A percentile compares a stretch with the other conserved stretches of the same genome.
Conservation (phyloP, 192 early-diverging fungal genomes). For the Geranomyces variabilis region DNA sequence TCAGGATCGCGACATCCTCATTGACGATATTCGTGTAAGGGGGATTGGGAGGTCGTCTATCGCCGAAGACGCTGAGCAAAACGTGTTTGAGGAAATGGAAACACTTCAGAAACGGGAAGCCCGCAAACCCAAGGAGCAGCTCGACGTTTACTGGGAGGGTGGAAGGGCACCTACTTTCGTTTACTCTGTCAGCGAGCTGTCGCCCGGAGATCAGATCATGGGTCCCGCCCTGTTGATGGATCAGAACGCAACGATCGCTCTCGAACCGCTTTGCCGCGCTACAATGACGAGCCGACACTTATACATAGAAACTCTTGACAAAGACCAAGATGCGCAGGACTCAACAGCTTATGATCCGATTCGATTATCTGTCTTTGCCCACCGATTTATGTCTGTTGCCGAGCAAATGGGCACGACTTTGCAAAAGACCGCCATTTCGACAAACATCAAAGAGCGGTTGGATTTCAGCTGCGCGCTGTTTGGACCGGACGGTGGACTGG, state of each 20-base stretch:
- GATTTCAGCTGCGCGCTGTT: conserved; percentile 98
- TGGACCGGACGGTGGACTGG: conserved; percentile 62
- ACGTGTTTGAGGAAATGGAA: conserved; percentile 58
- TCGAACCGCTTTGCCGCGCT: conserved; percentile 80
- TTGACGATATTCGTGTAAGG: conserved; percentile 93
- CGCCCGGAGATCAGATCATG: conserved; percentile 65
- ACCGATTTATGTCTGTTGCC: conserved; percentile 97
- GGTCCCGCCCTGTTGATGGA: conserved; percentile 95
- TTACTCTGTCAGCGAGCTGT: conserved; percentile 65
- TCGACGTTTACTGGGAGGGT: conserved; percentile 77
- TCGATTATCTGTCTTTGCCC: conserved; percentile 86
- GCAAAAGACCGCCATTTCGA: conserved; percentile 85
- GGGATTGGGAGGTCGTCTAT: conserved; percentile 66
- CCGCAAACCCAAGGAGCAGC: conserved; percentile 36
- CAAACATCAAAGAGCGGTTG: conserved; percentile 97
- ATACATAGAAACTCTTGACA: conserved; percentile 30
- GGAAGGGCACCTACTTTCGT: conserved; percentile 75
- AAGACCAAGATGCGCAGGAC: conserved; percentile 32
- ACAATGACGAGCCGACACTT: conserved; percentile 69
- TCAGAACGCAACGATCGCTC: conserved; percentile 81
- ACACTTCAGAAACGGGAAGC: conserved; percentile 20
- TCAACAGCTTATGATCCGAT: conserved; percentile 82
- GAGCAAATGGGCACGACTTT: conserved; percentile 29
- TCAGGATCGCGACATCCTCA: conserved; percentile 75
- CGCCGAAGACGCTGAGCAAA: conserved; percentile 17